Percentiles rank a stretch among this genome's conserved stretches.
Conservation (phyloP, 2,329 filamentous ascomycete species). For the Phaeoacremonium minimum region DNA sequence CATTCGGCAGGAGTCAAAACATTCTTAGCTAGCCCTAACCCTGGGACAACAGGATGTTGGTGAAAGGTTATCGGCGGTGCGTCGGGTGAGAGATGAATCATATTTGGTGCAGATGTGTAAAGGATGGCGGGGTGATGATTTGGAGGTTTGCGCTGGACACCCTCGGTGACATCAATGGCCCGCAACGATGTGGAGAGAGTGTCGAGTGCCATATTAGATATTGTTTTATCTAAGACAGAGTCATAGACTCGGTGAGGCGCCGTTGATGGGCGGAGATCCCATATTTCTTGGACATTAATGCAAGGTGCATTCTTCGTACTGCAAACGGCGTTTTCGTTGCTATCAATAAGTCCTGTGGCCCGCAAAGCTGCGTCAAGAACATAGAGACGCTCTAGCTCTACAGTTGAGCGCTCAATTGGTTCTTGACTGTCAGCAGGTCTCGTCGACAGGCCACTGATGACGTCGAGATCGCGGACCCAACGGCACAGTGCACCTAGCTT, state of each 20-base stretch:
- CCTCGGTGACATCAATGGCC: constrained; percentile 61
- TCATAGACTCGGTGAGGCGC: too few relatives aligned
- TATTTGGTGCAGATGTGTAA: constrained; percentile 54
- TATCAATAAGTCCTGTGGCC: constrained; percentile 58
- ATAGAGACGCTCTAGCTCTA: constrained; percentile 50
- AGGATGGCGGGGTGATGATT: constrained; percentile 65
- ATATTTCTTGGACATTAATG: too few relatives aligned
- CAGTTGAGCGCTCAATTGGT: constrained; percentile 32
- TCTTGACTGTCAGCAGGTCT: too few relatives aligned
- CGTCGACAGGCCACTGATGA: constrained; percentile 61
- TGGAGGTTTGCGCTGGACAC: constrained; percentile 58
- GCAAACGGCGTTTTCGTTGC: too few relatives aligned
- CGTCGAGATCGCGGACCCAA: constrained; percentile 68
- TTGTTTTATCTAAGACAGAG: too few relatives aligned
- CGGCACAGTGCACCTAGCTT: constrained; percentile 66
- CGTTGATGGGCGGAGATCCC: too few relatives aligned
- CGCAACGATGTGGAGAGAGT: too few relatives aligned
- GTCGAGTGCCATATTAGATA: too few relatives aligned
- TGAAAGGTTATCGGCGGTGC: constrained; percentile 46
- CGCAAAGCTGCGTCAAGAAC: constrained; percentile 63
- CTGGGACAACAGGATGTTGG: constrained; percentile 58
- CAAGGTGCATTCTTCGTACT: too few relatives aligned
- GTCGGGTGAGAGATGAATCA: constrained; percentile 44
- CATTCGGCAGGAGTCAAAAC: constrained; percentile 60
- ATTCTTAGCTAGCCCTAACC: constrained; percentile 54